Base-by-base conservation (phyloP, 805 yeast species). In the Wickerhamomyces chambardii region DNA sequence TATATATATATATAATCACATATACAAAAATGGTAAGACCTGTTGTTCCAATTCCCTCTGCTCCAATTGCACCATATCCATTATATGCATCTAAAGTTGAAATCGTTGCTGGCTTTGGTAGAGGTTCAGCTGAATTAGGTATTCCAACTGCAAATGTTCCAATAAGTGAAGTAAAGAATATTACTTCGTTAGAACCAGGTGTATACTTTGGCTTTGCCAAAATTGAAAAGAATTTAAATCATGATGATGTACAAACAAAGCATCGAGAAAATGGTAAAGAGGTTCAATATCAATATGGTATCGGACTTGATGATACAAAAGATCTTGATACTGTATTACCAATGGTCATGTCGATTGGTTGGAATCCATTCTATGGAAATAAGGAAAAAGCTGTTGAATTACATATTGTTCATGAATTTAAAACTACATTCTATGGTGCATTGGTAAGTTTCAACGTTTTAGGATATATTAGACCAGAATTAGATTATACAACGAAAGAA, bases 81-180 rank as follows among this genome's bases (percentile, higher is more conserved):
- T 63, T 69, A 1, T 55, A 66, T 4, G 59, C 66, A 5, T 58
- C 53, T 14, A 54, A 58, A 32, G 61, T 78, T 12, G 61, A 63
- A 21, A 68, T 84, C 19, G 66, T 78, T 15, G 68, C 89, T 22
- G 98, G 99, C 0, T 92, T 85, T 59, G 99, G 98, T 6, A 70
- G 99, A 36, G 99, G 99, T 0, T 85, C 97, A 0, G 58, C 92
- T 0, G 96, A 86, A 46, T 66, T 92, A 29, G 97, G 97, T 0
- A 82, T 87, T 30, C 98, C 98, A 3, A 92, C 99, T 0, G 97
- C 97, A 6, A 90, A 90, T 50, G 73, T 90, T 5, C 82, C 85
- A 2, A 71, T 84, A 4, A 64, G 62, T 3, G 60, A 66, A 27
- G 61, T 73, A 0, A 40, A 56, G 4, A 55, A 58, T 5, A 48